Base-by-base conservation (phyloP, 257 asterid genomes). In the Lavandula angustifolia region DNA sequence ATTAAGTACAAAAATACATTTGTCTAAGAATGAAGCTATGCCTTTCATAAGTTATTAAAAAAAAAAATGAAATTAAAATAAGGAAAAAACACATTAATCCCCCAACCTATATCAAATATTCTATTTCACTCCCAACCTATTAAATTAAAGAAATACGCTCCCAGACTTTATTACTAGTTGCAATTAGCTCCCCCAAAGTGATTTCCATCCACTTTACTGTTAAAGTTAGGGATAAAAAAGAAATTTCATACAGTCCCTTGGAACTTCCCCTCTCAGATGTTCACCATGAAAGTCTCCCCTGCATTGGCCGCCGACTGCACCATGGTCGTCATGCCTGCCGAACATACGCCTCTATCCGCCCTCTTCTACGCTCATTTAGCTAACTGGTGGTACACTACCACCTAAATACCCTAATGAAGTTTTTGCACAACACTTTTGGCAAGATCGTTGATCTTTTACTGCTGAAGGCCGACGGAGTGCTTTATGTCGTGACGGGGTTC, bases 381-480 rank as follows among this genome's bases (percentile, higher is more conserved):
- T 22, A 76, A 85, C 68, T 57, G 76, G 92, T 82, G 16, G n/a
- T n/a, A n/a, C n/a, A n/a, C n/a, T n/a, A n/a, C 16, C 37, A 1
- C 5, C 5, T 3, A 33, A 33, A 33, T 33, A 6, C 0, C 37
- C 37, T 3, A 33, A 33, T n/a, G n/a, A n/a, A n/a, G n/a, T n/a
- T n/a, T n/a, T n/a, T n/a, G n/a, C n/a, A n/a, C 8, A 4, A 35
- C 7, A 0, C 7, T 10, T 64, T 35, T 12, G 11, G 31, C 22
- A 12, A 11, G n/a, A 18, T 54, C 43, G 40, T 54, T 54, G 60
- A 32, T 54, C 33, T 54, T 11, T 2, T 13, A 11, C 5, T 6
- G 5, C 37, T 11, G 31, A 3, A 90, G 97, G 97, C 95, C 0
- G 83, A 82, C 59, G 97, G 97, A 27, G 97, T 87, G 63, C 49